Evolutionary conservation across 768 basidiomycete species (phyloP).

Genomic region (Cystobasidium onofrii): DNA sequence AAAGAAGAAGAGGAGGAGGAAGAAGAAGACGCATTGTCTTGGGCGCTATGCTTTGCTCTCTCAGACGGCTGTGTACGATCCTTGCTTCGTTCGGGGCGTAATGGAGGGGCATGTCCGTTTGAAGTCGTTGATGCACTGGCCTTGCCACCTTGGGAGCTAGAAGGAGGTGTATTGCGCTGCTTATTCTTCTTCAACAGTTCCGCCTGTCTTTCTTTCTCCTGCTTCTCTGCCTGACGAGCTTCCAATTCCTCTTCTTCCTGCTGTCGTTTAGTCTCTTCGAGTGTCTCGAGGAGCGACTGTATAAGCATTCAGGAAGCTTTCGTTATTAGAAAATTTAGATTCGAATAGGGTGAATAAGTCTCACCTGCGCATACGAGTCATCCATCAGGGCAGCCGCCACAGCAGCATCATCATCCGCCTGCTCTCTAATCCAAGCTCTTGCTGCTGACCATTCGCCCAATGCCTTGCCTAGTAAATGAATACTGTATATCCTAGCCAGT

Average conservation of each 20-base stretch:
- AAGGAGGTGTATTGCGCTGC: neutral
- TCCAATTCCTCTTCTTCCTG: neutral
- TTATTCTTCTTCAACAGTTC: neutral
- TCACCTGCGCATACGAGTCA: conserved; percentile 9
- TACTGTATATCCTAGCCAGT: conserved; percentile 12
- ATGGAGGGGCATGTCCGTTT: neutral
- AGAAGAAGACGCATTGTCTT: neutral
- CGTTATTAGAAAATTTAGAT: no score
- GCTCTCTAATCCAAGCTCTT: conserved; percentile 15
- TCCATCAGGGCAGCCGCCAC: neutral
- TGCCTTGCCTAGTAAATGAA: conserved; percentile 21
- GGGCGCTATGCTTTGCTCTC: neutral
- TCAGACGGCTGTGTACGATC: neutral
- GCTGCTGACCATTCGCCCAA: conserved; percentile 21
- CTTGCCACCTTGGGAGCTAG: neutral
- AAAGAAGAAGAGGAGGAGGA: neutral
- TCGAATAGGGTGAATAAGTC: no score
- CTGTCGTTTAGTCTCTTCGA: neutral
- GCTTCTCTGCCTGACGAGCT: neutral
- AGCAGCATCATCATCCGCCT: conserved; percentile 8
- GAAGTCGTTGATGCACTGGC: neutral
- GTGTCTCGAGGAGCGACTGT: conserved; percentile 5
- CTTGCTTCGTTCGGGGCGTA: neutral
- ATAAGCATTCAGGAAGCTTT: no score
- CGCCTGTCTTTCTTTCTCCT: neutral